phyloP scores from a whole-genome alignment of 768 basidiomycete species.

The Mycena sanguinolenta region DNA sequence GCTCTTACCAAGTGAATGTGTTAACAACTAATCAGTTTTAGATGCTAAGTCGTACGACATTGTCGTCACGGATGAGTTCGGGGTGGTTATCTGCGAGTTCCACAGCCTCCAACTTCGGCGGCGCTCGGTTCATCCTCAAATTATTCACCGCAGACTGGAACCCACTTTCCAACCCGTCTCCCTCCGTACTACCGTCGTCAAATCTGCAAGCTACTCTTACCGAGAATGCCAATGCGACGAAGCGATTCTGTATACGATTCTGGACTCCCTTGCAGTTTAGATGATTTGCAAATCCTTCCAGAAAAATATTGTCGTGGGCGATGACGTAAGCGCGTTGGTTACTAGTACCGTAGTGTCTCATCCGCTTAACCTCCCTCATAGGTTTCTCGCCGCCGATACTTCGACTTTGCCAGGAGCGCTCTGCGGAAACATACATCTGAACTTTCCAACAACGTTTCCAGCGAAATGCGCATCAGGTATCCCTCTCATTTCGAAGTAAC shows the following conservation, averaged over 20 bases:
- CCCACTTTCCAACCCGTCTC: slow-evolving; percentile 13
- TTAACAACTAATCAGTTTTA: no score
- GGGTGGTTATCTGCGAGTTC: slow-evolving; percentile 2
- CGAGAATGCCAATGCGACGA: not conserved
- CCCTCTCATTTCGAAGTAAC: slow-evolving; percentile 18
- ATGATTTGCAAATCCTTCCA: not conserved
- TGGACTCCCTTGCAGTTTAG: slow-evolving; percentile 14
- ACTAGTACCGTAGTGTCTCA: no score
- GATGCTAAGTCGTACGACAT: no score
- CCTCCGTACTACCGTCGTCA: not conserved
- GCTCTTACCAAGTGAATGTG: no score
- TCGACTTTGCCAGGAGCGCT: not conserved
- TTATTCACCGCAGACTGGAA: slow-evolving; percentile 8
- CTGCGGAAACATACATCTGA: not conserved
- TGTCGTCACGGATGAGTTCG: slow-evolving; percentile 2
- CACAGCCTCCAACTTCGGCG: not conserved
- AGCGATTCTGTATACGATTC: not conserved
- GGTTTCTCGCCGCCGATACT: slow-evolving; percentile 11
- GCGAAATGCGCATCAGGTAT: not conserved
- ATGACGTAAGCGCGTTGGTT: not conserved
- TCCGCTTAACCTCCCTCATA: not conserved
- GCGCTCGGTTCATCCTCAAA: not conserved
- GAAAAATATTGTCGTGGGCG: slow-evolving; percentile 1
- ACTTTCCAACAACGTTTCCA: not conserved
- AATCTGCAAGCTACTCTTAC: not conserved